Base-by-base conservation (phyloP, 2,329 filamentous ascomycete species). In the Fusarium coffeatum region DNA sequence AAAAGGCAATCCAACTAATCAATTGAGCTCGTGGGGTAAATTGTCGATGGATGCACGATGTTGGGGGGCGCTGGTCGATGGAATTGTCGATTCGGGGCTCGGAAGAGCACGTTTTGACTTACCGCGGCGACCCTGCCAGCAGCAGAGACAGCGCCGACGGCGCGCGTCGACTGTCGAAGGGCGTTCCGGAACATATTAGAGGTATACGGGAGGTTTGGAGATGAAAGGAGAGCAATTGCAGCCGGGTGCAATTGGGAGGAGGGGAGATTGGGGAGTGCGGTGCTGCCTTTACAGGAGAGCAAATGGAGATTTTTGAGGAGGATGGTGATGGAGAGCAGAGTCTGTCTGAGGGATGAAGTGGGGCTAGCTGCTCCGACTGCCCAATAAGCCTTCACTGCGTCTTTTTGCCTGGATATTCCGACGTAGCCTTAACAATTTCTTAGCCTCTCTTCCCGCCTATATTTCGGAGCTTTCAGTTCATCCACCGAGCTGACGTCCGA, bases 151-250 rank as follows among this genome's bases (percentile, higher is more conserved):
- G 93, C 93, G 87, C 93, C 92, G 86, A 95, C 93, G 85, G 93
- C 92, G 88, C 94, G 94, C 88, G 92, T 92, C 84, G 94, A 97
- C 89, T 97, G 94, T 88, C 94, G 91, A 87, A 98, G 89, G 88
- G 95, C 94, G 91, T 93, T 97, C 87, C 95, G 93, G 90, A 98
- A 97, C 95, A 98, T 98, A 86, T 83, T 87, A 77, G 68, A 78
- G 84, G 86, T 84, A 83, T 83, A 79, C 83, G 77, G 84, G 79
- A 82, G 80, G 79, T 82, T 84, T 80, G 82, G 82, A 80, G 80
- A 83, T 79, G 80, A 79, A 83, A 82, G 81, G 82, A 82, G 83
- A 84, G 83, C 88, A 90, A 90, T 89, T 89, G 88, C 88, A 85
- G 81, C 80, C 72, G 77, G 77, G 82, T 84, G 86, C 86, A 89